Percentiles rank a stretch among this genome's conserved stretches.
These are phyloP conservation scores for Aspergillus awamori DNA, from an alignment of 2,329 filamentous ascomycete genomes.

Conservation along the genomic window DNA sequence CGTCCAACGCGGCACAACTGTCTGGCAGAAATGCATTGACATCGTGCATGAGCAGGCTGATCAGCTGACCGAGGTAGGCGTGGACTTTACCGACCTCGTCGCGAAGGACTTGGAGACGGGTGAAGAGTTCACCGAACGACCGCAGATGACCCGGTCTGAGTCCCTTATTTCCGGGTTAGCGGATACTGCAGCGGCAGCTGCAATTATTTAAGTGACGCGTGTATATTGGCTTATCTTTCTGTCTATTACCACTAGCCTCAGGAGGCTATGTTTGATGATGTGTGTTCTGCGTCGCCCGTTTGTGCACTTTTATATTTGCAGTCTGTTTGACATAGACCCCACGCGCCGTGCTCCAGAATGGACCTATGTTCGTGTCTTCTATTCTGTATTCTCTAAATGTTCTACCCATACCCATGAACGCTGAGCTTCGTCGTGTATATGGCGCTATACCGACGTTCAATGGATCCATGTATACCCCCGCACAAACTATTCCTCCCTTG, in stretches of 20 bases:
- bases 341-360: not conserved
- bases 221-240: not conserved
- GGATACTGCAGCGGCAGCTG: constrained; percentile 17
- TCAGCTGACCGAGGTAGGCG: constrained; percentile 79
- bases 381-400: not conserved
- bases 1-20: constrained; percentile 72
- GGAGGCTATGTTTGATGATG: not conserved
- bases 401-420: not conserved
- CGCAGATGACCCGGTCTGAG: constrained; percentile 30
- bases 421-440: not conserved
- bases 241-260: not conserved
- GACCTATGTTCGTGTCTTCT: not conserved
- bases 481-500: not conserved
- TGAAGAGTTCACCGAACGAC: constrained; percentile 24
- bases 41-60: constrained; percentile 78
- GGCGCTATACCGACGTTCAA: not conserved
- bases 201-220: not conserved
- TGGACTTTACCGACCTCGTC: constrained; percentile 86
- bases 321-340: not conserved
- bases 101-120: constrained; percentile 55
- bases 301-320: not conserved
- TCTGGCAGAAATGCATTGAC: constrained; percentile 82
- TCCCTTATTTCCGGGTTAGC: constrained; percentile 25
- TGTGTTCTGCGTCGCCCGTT: too few relatives aligned
- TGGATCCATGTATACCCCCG: not conserved